These are phyloP conservation scores for Pseudopediastrum boryanum DNA, from an alignment of 139 green algal species.

Conservation along the genomic window DNA sequence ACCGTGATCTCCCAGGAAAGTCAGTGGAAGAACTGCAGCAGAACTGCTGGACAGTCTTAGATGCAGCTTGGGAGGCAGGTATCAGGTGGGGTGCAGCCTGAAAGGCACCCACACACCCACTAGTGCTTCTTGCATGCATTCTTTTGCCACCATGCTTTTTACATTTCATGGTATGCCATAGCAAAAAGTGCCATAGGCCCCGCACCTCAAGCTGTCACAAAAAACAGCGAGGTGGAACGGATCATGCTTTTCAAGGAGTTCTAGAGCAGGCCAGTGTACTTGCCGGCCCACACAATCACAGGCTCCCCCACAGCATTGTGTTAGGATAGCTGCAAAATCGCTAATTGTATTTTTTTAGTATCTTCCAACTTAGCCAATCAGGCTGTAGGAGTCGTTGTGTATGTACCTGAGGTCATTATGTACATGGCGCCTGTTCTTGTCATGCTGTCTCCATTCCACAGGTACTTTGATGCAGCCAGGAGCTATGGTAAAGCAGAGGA, in stretches of 20 bases:
- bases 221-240: background rate
- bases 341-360: background rate
- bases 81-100: conserved; percentile 37
- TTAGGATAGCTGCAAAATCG: background rate
- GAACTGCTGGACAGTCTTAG: conserved; percentile 50
- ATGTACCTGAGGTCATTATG: background rate
- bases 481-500: conserved; percentile 60
- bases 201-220: background rate
- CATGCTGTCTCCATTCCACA: background rate
- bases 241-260: background rate
- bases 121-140: background rate
- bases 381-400: background rate
- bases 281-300: background rate
- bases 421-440: background rate
- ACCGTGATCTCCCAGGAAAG: conserved; percentile 39
- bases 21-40: conserved; percentile 51
- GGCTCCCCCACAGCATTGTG: background rate
- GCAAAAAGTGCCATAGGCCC: background rate
- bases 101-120: background rate
- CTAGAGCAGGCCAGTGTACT: background rate
- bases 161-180: background rate
- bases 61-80: conserved; percentile 39
- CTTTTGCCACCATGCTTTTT: background rate
- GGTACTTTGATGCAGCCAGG: conserved; percentile 55
- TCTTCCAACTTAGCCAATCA: background rate